phyloP scores from a whole-genome alignment of 495 filamentous ascomycete species.

The Lichina pygmaea region DNA sequence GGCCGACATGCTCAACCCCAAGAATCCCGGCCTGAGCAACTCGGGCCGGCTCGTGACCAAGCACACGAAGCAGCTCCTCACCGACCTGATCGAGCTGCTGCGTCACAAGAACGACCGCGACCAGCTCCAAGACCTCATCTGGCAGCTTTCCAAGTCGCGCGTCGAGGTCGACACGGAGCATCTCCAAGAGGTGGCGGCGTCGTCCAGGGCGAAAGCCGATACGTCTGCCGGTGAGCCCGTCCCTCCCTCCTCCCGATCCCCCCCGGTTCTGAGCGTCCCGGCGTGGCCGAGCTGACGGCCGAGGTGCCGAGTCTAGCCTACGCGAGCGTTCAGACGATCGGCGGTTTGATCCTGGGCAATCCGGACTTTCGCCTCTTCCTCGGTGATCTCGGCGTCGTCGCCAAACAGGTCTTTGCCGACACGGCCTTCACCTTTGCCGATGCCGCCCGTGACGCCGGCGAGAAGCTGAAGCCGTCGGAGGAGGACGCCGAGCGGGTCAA shows the following conservation, averaged over 20 bases:
- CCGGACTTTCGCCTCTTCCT: constrained; percentile 73
- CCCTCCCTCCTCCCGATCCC: neutral
- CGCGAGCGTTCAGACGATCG: constrained; percentile 59
- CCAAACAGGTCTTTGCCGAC: constrained; percentile 65
- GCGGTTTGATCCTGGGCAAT: constrained; percentile 62
- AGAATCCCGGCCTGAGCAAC: constrained; percentile 47
- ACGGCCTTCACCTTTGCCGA: constrained; percentile 53
- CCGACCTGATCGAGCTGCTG: constrained; percentile 48
- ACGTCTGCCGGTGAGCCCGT: constrained; percentile 37
- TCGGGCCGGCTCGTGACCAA: constrained; percentile 48
- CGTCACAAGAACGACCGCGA: constrained; percentile 61
- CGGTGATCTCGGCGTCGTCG: constrained; percentile 53
- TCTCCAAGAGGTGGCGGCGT: constrained; percentile 30
- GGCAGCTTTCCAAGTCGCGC: constrained; percentile 49
- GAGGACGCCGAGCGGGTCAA: constrained; percentile 29
- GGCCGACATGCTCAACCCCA: constrained; percentile 50
- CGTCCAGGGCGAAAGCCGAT: constrained; percentile 47
- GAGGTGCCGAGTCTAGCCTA: constrained; percentile 26
- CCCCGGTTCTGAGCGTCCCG: neutral
- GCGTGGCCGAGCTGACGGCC: neutral
- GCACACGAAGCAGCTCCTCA: constrained; percentile 42
- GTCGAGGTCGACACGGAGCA: constrained; percentile 41
- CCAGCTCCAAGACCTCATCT: constrained; percentile 75
- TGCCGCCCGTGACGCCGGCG: constrained; percentile 42
- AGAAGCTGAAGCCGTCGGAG: constrained; percentile 37